Evolutionary conservation across 768 basidiomycete genomes (phyloP).

Genomic region (Gautieria morchelliformis): DNA sequence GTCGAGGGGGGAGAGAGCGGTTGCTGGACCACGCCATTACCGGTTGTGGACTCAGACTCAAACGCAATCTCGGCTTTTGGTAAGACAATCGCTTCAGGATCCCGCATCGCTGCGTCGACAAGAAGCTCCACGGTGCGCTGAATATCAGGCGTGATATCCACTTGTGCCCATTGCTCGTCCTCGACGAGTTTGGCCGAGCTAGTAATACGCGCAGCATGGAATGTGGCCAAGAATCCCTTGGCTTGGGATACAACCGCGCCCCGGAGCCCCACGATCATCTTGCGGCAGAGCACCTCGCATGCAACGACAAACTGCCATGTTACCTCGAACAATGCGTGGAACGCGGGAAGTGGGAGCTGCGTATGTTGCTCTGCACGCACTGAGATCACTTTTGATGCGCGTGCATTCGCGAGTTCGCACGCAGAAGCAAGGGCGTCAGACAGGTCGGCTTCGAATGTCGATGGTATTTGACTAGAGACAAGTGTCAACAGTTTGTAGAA

Average conservation of each 20-base stretch:
- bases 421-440: conserved; percentile 68
- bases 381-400: conserved; percentile 69
- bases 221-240: conserved; percentile 75
- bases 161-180: conserved; percentile 88
- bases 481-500: not conserved
- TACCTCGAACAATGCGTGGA: conserved; percentile 72
- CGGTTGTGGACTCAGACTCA: not conserved
- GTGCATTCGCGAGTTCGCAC: conserved; percentile 78
- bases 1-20: conserved; percentile 18
- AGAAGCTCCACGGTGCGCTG: conserved; percentile 70
- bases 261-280: conserved; percentile 90
- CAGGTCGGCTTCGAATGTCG: conserved; percentile 54
- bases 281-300: conserved; percentile 75
- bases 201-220: conserved; percentile 74
- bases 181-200: conserved; percentile 85
- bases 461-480: conserved; percentile 26
- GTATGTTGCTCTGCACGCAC: conserved; percentile 75
- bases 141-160: conserved; percentile 54
- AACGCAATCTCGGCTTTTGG: conserved; percentile 12
- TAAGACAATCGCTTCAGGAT: conserved; percentile 61
- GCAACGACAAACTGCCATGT: conserved; percentile 86
- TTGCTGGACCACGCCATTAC: conserved; percentile 2
- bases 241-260: conserved; percentile 80
- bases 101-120: conserved; percentile 71
- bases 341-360: conserved; percentile 58